Percentiles rank a stretch among this genome's conserved stretches.
Conservation (phyloP, 345 rosid species). For the Garcia nutans region DNA sequence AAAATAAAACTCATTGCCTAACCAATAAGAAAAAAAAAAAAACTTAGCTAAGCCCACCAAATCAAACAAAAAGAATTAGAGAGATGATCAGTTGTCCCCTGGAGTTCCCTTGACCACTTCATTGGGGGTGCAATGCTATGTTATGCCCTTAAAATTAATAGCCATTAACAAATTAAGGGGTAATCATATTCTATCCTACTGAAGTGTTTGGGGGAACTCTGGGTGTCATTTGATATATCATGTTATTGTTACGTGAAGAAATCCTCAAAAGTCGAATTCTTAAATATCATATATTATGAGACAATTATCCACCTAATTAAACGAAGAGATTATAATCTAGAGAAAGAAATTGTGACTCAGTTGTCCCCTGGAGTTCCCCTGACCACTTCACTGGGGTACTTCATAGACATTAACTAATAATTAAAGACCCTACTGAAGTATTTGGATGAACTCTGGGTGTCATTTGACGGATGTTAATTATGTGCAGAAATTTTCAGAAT, state of each 20-base stretch:
- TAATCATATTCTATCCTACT: constrained; percentile 7
- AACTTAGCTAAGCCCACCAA: background rate
- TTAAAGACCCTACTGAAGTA: constrained; percentile 33
- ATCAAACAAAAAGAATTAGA: background rate
- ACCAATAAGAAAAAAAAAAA: no score
- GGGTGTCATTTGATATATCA: constrained; percentile 24
- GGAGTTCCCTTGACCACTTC: constrained; percentile 44
- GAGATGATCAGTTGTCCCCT: constrained; percentile 25
- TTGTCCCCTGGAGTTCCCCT: constrained; percentile 37
- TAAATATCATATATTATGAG: no score
- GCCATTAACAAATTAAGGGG: background rate
- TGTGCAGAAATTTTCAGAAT: background rate
- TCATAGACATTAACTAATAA: background rate
- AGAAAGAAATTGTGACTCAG: constrained; percentile 16
- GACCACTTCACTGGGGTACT: constrained; percentile 35
- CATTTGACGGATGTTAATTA: constrained; percentile 4
- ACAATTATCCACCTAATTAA: no score
- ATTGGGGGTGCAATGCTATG: constrained; percentile 11
- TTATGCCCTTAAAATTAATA: no score
- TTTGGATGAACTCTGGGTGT: constrained; percentile 42
- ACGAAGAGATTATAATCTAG: no score
- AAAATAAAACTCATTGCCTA: no score
- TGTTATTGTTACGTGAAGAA: no score
- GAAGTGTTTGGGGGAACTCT: constrained; percentile 50
- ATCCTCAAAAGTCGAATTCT: no score